Evolutionary conservation across 306 rosid genomes (phyloP).

Genomic region (Cucurbita pepo): DNA sequence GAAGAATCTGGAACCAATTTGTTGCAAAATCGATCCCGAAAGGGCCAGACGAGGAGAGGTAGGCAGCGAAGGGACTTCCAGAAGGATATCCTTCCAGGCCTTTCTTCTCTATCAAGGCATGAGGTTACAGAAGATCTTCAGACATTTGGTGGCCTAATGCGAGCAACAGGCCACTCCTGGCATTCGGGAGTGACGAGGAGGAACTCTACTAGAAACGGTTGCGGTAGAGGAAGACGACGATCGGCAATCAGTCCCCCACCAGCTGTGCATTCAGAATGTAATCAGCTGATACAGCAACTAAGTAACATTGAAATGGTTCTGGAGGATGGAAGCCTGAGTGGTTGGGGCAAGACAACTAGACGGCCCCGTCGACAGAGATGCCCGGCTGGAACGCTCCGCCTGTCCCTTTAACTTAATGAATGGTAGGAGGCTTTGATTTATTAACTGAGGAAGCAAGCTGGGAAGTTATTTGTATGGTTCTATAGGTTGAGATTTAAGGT

Average conservation of each 20-base stretch:
- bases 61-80: conserved; percentile 95
- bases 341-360: conserved; percentile 98
- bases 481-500: conserved; percentile 21
- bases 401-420: conserved; percentile 48
- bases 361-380: conserved; percentile 89
- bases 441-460: conserved; percentile 40
- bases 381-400: conserved; percentile 57
- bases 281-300: conserved; percentile 43
- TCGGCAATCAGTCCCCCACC: conserved; percentile 33
- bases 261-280: conserved; percentile 25
- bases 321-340: conserved; percentile 85
- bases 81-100: conserved; percentile 93
- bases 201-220: conserved; percentile 58
- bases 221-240: conserved; percentile 72
- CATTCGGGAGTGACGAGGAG: conserved; percentile 68
- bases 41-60: conserved; percentile 79
- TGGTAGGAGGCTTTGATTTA: conserved; percentile 33
- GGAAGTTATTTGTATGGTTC: conserved; percentile 30
- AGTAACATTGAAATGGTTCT: conserved; percentile 48
- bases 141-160: conserved; percentile 86
- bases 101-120: conserved; percentile 70
- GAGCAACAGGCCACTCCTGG: conserved; percentile 79
- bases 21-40: conserved; percentile 44
- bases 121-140: conserved; percentile 98
- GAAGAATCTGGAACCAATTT: conserved; percentile 50